Base-by-base conservation (phyloP, 73 alveolate genomes). In the Paramecium sexaurelia region DNA sequence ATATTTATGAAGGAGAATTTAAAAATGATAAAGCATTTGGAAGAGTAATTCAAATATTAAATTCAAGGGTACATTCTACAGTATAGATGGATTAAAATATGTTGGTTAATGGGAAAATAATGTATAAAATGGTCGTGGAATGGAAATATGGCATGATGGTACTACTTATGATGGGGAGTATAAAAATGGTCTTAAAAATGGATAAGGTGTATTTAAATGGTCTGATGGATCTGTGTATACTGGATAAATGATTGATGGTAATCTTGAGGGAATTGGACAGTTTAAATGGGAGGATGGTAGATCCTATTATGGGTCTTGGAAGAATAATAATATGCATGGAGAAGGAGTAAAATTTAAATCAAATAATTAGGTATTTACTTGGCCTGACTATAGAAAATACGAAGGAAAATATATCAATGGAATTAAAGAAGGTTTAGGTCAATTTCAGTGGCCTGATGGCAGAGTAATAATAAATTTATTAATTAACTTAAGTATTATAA, bases 391-490 rank as follows among this genome's bases (percentile, higher is more conserved):
- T 3, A 92, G 95, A 91, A 87, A 82, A 47, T 94, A 95, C 87
- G 94, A 92, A 36, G 97, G 98, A 7, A 71, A 95, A 22, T 95
- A 95, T 84, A 67, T 57, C 17, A 94, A 95, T 92, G 94, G 92
- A 66, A 78, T 43, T 55, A 94, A 94, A 17, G 94, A 95, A 68
- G 98, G 96, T 0, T 75, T 83, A 85, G 98, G 98, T 19, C 91
- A 67, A 15, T 95, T 95, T 55, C 94, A 94, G 66, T 95, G 98
- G 98, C 91, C 95, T 26, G 98, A 95, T 95, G 98, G 98, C 55
- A 95, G 92, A 47, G 75, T 67, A 55, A 36, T n/a, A 68, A 51
- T 17, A 51, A 5, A 17, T 7, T 41, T 41, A 24, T 33, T 68
- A 10, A 88, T 69, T 41, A n/a, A 0, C 7, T 13, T 32, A 13